Percentiles rank a stretch among this genome's conserved stretches.
phyloP scores from a whole-genome alignment of 192 early-diverging fungal genomes.

The Umbelopsis isabellina region DNA sequence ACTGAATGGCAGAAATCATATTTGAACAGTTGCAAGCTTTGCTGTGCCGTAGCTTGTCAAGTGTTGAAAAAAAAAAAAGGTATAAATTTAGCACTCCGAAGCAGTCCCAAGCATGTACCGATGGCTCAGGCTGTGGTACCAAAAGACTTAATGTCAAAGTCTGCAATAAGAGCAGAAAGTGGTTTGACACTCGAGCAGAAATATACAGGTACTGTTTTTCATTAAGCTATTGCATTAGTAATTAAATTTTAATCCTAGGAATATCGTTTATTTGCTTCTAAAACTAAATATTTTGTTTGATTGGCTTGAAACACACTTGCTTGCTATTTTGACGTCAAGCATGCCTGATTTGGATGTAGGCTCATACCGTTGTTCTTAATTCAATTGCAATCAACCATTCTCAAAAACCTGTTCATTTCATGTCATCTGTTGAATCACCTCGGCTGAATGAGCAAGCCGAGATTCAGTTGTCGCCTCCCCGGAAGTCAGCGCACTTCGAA shows the following conservation, averaged over 20 bases:
- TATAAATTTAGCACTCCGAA: slow-evolving; percentile 18
- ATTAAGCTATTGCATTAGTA: no score
- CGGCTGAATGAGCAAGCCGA: not conserved
- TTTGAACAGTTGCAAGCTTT: not conserved
- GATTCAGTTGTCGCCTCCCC: slow-evolving; percentile 5
- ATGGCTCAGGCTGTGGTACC: not conserved
- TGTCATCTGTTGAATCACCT: slow-evolving; percentile 17
- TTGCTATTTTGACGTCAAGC: no score
- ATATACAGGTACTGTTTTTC: no score
- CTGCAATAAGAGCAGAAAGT: no score
- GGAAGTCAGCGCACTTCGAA: slow-evolving; percentile 11
- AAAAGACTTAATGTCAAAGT: not conserved
- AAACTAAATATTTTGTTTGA: no score
- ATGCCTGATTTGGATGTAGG: no score
- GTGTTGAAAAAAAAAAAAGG: slow-evolving; percentile 29
- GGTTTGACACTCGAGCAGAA: no score
- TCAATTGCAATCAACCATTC: not conserved
- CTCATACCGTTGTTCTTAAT: not conserved
- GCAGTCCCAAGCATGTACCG: not conserved
- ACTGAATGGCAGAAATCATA: slow-evolving; percentile 93
- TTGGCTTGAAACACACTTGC: no score
- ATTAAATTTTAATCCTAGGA: no score
- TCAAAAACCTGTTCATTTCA: slow-evolving; percentile 2
- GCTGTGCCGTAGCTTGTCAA: slow-evolving; percentile 24
- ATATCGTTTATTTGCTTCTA: no score